Percentiles rank a stretch among this genome's conserved stretches.
phyloP scores from a whole-genome alignment of 768 basidiomycete species.

The Russula ochroleuca region DNA sequence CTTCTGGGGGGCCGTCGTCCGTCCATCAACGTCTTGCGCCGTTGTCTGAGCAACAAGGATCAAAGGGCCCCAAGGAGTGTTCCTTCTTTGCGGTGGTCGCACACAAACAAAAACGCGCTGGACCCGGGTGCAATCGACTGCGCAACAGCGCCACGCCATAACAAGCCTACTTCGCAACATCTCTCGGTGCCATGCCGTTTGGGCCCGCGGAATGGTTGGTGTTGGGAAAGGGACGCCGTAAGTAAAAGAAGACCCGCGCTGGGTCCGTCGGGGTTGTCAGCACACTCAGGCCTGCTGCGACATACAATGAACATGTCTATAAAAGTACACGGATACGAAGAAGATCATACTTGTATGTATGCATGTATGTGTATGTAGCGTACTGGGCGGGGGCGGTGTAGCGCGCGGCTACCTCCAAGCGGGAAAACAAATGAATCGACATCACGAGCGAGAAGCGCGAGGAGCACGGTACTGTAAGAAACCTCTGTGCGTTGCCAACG shows the following conservation, averaged over 20 bases:
- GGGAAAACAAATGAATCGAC: not conserved
- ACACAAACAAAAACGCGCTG: not conserved
- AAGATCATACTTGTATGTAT: not conserved
- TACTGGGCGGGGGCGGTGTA: not conserved
- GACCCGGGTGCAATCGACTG: conserved; percentile 1
- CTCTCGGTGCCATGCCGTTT: not conserved
- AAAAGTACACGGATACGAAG: conserved; percentile 9
- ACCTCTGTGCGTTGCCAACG: not conserved
- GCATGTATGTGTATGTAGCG: not conserved
- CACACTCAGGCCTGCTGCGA: not conserved
- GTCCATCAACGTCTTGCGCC: not conserved
- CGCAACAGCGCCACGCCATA: not conserved
- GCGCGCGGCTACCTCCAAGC: not conserved
- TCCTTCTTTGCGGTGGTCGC: not conserved
- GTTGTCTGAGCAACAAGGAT: not conserved
- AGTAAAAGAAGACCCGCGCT: not conserved
- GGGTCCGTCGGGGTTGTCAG: not conserved
- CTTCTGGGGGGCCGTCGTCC: not conserved
- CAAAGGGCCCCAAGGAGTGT: not conserved
- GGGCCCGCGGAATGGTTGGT: not conserved
- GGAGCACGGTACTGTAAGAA: not conserved
- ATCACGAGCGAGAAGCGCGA: not conserved
- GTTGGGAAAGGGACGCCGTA: not conserved
- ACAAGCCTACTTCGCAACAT: not conserved
- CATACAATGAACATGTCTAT: not conserved